These are phyloP conservation scores for Aphanomyces astaci DNA, from an alignment of 352 stramenopile genomes.

Conservation along the genomic window DNA sequence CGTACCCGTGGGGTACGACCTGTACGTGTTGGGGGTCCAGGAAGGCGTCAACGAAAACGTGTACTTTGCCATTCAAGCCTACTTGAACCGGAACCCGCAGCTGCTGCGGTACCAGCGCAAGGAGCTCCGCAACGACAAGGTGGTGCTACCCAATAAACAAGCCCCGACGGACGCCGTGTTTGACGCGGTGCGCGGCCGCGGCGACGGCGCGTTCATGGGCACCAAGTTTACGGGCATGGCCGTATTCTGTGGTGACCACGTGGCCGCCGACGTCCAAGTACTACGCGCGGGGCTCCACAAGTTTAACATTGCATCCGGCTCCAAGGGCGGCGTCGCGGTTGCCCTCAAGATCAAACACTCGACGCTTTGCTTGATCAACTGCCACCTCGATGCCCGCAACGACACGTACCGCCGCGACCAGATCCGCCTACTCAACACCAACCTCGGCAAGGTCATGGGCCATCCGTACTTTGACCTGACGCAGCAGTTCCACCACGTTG, in stretches of 20 bases:
- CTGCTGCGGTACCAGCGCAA: conserved; percentile 57
- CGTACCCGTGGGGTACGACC: conserved; percentile 66
- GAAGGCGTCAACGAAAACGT: conserved; percentile 80
- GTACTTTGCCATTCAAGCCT: conserved; percentile 70
- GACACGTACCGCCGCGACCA: conserved; percentile 75
- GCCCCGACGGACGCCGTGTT: conserved; percentile 57
- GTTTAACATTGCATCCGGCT: conserved; percentile 73
- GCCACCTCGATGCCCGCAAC: conserved; percentile 74
- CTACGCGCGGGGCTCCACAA: conserved; percentile 68
- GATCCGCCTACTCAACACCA: conserved; percentile 69
- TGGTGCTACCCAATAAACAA: conserved; percentile 57
- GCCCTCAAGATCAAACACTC: conserved; percentile 65
- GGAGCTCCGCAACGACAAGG: conserved; percentile 69
- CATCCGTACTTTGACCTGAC: conserved; percentile 74
- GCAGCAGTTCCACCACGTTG: conserved; percentile 83
- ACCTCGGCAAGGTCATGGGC: conserved; percentile 70
- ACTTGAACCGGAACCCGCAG: conserved; percentile 61
- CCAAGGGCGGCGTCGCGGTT: conserved; percentile 71
- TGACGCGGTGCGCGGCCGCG: conserved; percentile 67
- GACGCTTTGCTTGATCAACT: conserved; percentile 80
- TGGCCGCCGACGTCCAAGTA: conserved; percentile 60
- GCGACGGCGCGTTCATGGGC: conserved; percentile 71
- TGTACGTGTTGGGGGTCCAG: conserved; percentile 82
- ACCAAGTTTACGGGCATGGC: conserved; percentile 82
- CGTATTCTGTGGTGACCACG: conserved; percentile 53